A percentile compares a stretch with the other conserved stretches of the same genome.
These are phyloP conservation scores for Apiotrichum gracile DNA, from an alignment of 1,284 basidiomycete species.

Conservation along the genomic window DNA sequence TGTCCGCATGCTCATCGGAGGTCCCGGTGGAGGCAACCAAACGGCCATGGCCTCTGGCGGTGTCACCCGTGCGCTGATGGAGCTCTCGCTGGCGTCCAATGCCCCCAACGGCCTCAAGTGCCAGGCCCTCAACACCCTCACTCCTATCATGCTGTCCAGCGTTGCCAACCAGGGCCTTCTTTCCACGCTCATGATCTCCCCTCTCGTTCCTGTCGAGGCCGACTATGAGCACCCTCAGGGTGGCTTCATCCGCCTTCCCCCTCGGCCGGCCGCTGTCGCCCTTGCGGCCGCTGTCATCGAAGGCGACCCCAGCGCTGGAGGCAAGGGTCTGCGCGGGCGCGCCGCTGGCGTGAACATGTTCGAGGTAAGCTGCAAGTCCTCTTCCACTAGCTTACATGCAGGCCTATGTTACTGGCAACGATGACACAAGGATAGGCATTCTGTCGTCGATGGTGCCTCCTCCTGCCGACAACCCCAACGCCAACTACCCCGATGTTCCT, in stretches of 20 bases:
- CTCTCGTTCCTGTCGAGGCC: slow-evolving; percentile 47
- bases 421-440: slow-evolving; percentile 46
- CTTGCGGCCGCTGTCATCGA: slow-evolving; percentile 42
- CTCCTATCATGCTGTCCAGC: slow-evolving; percentile 52
- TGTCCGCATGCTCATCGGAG: slow-evolving; percentile 56
- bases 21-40: slow-evolving; percentile 63
- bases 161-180: slow-evolving; percentile 52
- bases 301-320: slow-evolving; percentile 37
- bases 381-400: slow-evolving; percentile 2
- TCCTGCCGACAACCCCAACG: slow-evolving; percentile 23
- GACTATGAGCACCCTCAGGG: slow-evolving; percentile 46
- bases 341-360: slow-evolving; percentile 51
- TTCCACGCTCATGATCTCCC: slow-evolving; percentile 44
- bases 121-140: slow-evolving; percentile 73
- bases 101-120: slow-evolving; percentile 81
- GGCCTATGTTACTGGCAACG: slow-evolving; percentile 45
- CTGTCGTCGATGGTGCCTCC: slow-evolving; percentile 38
- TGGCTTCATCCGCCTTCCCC: slow-evolving; percentile 44
- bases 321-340: slow-evolving; percentile 41
- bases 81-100: slow-evolving; percentile 84
- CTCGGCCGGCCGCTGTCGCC: slow-evolving; percentile 46
- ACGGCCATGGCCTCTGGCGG: slow-evolving; percentile 54
- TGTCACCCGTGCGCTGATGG: slow-evolving; percentile 75
- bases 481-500: slow-evolving; percentile 21
- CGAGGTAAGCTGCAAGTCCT: slow-evolving; percentile 32